phyloP scores from a whole-genome alignment of 768 basidiomycete genomes.

The Leccinum ochraceum region DNA sequence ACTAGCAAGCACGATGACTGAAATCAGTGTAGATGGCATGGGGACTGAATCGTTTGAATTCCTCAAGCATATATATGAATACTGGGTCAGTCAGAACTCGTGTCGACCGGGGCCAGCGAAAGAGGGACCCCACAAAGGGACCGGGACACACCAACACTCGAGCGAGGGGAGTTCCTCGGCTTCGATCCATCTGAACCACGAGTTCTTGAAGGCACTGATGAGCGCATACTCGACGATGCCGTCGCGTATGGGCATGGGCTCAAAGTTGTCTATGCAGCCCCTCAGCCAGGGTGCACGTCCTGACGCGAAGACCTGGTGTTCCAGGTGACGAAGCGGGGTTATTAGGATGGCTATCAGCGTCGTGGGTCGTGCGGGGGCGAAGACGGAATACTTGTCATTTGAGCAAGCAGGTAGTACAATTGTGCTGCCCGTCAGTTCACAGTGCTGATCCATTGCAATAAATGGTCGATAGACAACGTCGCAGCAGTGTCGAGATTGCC shows the following conservation, averaged over 20 bases:
- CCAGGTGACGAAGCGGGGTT: constrained; percentile 94
- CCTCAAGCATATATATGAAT: too few relatives aligned
- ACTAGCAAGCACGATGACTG: too few relatives aligned
- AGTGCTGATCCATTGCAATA: constrained; percentile 96
- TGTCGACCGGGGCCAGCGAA: too few relatives aligned
- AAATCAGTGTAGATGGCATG: too few relatives aligned
- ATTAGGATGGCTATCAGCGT: constrained; percentile 5
- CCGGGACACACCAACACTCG: constrained; percentile 79
- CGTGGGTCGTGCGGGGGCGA: constrained; percentile 29
- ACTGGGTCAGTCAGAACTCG: too few relatives aligned
- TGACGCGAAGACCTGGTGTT: constrained; percentile 67
- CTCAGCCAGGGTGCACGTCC: constrained; percentile 65
- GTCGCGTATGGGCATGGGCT: constrained; percentile 66
- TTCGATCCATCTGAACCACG: constrained; percentile 80
- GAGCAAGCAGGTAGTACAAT: constrained; percentile 64
- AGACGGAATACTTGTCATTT: constrained; percentile 74
- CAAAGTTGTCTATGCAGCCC: constrained; percentile 96
- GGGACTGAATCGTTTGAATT: too few relatives aligned
- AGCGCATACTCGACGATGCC: constrained; percentile 90
- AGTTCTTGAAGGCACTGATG: constrained; percentile 82
- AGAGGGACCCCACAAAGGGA: too few relatives aligned
- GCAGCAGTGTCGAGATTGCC: constrained; percentile 66
- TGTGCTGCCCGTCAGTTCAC: constrained; percentile 54
- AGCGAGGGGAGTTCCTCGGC: constrained; percentile 73
- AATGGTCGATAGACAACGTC: constrained; percentile 80